Conservation (phyloP, 1,139 yeast species). For the Diutina mesorugosa region DNA sequence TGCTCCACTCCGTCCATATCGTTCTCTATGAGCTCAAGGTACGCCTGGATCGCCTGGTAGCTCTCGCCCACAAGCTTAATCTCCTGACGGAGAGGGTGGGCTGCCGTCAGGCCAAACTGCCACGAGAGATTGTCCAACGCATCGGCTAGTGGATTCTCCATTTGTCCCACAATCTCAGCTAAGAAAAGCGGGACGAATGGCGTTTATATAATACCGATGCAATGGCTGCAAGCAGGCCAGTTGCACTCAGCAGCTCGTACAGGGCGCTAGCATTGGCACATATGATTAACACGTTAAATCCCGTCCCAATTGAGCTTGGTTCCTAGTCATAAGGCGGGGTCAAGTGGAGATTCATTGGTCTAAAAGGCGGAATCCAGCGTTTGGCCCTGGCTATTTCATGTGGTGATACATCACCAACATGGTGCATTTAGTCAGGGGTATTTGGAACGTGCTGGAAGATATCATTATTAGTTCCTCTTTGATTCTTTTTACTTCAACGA, state of each 20-base stretch:
- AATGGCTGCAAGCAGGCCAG: not conserved
- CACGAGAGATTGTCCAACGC: not conserved
- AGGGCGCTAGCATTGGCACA: not conserved
- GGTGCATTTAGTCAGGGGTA: not conserved
- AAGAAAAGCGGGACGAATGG: not conserved
- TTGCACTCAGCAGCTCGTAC: not conserved
- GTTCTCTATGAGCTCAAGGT: not conserved
- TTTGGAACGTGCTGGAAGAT: not conserved
- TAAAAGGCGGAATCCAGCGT: not conserved
- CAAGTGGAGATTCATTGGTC: not conserved
- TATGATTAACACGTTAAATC: not conserved
- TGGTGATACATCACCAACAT: not conserved
- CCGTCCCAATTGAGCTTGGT: not conserved
- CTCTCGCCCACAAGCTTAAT: not conserved
- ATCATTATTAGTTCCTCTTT: too few relatives aligned
- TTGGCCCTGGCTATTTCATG: not conserved
- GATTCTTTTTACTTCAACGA: not conserved
- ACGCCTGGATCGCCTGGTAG: not conserved
- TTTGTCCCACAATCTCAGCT: not conserved
- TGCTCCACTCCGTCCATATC: not conserved
- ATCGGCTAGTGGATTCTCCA: not conserved
- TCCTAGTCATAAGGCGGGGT: not conserved
- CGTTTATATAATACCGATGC: not conserved
- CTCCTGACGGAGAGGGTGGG: not conserved
- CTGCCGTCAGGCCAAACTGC: not conserved